A percentile compares a stretch with the other conserved stretches of the same genome.
These are phyloP conservation scores for Sporothrix brasiliensis DNA, from an alignment of 2,329 filamentous ascomycete genomes.

Conservation along the genomic window DNA sequence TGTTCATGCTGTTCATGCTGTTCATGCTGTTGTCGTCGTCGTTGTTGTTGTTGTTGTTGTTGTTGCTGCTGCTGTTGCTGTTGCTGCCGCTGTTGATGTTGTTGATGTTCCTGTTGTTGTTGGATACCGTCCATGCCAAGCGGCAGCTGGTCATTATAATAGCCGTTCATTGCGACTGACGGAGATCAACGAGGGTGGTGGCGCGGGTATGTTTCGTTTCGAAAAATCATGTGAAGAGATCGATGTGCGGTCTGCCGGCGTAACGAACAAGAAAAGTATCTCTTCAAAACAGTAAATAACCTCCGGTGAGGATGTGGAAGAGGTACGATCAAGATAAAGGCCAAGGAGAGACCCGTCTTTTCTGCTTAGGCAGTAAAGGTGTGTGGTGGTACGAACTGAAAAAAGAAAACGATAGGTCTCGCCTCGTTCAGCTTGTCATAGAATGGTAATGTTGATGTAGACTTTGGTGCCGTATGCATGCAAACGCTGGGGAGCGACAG, in stretches of 20 bases:
- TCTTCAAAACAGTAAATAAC: background rate
- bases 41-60: constrained; percentile 27
- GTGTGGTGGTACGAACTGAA: constrained; percentile 12
- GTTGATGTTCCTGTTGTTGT: constrained; percentile 16
- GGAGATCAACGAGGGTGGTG: background rate
- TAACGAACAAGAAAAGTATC: too few relatives aligned
- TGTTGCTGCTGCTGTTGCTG: constrained; percentile 8
- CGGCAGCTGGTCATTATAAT: constrained; percentile 28
- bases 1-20: constrained; percentile 27
- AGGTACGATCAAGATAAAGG: background rate
- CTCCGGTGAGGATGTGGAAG: background rate
- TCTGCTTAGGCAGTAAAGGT: background rate
- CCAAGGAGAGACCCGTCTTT: background rate
- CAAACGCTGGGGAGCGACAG: constrained; percentile 2
- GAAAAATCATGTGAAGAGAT: background rate
- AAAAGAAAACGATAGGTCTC: background rate
- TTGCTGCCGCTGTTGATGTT: constrained; percentile 16
- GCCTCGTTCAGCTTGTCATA: constrained; percentile 7
- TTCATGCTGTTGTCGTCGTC: constrained; percentile 19
- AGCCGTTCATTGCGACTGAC: constrained; percentile 27
- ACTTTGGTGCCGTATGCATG: constrained; percentile 1
- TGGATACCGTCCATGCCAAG: constrained; percentile 27
- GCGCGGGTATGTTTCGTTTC: background rate
- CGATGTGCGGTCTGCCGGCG: background rate
- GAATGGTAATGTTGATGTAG: background rate